These are phyloP conservation scores for Rhododendron simsii DNA, from an alignment of 148 eudicot species.

Conservation along the genomic window DNA sequence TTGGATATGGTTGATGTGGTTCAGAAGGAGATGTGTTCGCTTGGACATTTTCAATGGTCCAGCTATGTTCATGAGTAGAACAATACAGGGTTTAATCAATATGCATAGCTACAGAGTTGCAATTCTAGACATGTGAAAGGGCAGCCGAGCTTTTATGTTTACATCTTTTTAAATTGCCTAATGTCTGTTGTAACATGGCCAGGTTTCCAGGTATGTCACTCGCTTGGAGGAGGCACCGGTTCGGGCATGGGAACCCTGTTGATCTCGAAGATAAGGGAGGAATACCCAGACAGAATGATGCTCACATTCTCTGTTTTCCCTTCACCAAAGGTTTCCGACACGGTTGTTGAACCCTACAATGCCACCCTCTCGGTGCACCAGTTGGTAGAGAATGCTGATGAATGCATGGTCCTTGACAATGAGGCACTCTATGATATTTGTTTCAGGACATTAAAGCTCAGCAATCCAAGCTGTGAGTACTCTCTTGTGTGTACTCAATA, in stretches of 20 bases:
- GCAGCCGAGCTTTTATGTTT: not conserved
- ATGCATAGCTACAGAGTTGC: not conserved
- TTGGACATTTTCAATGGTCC: not conserved
- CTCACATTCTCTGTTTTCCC: slow-evolving; percentile 80
- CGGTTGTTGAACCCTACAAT: slow-evolving; percentile 52
- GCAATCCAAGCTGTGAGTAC: slow-evolving; percentile 60
- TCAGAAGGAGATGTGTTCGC: not conserved
- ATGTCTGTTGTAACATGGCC: slow-evolving; percentile 11
- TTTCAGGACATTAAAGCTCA: slow-evolving; percentile 73
- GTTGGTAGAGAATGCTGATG: slow-evolving; percentile 2
- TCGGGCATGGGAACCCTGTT: slow-evolving; percentile 83
- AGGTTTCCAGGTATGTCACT: slow-evolving; percentile 83
- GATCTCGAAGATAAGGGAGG: slow-evolving; percentile 79
- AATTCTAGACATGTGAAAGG: not conserved
- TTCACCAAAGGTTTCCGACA: slow-evolving; percentile 75
- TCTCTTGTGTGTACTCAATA: not conserved
- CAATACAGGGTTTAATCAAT: not conserved
- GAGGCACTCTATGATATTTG: slow-evolving; percentile 83
- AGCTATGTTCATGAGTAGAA: not conserved
- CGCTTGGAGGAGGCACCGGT: slow-evolving; percentile 86
- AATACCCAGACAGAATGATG: slow-evolving; percentile 80
- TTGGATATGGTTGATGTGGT: not conserved
- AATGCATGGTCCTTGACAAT: slow-evolving; percentile 42
- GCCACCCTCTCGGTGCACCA: slow-evolving; percentile 5
- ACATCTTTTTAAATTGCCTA: not conserved